Conservation (phyloP, 2,329 filamentous ascomycete genomes). For the Aspergillus niger region DNA sequence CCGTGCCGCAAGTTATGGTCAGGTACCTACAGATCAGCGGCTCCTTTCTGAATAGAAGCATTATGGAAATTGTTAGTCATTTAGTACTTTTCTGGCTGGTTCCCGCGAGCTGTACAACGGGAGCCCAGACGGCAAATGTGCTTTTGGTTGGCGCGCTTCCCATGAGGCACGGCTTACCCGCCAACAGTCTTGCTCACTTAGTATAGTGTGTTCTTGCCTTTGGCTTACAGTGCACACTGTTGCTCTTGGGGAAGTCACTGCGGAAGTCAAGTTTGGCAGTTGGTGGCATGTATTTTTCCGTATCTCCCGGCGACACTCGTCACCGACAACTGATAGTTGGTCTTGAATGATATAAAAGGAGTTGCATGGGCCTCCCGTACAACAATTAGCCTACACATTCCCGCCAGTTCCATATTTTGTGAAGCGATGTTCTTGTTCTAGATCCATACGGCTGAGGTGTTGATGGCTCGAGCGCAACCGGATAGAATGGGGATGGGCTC, state of each 20-base stretch:
- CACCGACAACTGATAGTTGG: background rate
- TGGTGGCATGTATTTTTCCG: conserved; percentile 1
- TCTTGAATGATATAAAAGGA: background rate
- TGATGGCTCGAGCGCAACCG: background rate
- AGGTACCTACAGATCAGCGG: background rate
- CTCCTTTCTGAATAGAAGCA: background rate
- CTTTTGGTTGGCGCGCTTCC: background rate
- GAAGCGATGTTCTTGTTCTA: background rate
- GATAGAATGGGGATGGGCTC: background rate
- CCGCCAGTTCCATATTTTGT: background rate
- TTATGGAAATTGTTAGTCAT: background rate
- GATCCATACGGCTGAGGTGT: background rate
- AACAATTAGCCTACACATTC: background rate
- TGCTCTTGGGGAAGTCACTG: background rate
- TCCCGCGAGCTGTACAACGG: background rate
- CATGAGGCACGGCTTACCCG: background rate
- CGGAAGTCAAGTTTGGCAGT: background rate
- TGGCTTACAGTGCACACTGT: background rate
- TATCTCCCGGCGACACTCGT: background rate
- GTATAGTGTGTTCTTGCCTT: background rate
- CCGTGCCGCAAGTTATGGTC: background rate
- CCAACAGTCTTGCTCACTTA: background rate
- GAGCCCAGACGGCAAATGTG: background rate
- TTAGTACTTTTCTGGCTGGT: background rate
- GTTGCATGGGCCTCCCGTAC: background rate